Evolutionary conservation across 148 eudicot genomes (phyloP), one percentile per base, ranked within the genome.

Genomic region (Oxyria digyna): DNA sequence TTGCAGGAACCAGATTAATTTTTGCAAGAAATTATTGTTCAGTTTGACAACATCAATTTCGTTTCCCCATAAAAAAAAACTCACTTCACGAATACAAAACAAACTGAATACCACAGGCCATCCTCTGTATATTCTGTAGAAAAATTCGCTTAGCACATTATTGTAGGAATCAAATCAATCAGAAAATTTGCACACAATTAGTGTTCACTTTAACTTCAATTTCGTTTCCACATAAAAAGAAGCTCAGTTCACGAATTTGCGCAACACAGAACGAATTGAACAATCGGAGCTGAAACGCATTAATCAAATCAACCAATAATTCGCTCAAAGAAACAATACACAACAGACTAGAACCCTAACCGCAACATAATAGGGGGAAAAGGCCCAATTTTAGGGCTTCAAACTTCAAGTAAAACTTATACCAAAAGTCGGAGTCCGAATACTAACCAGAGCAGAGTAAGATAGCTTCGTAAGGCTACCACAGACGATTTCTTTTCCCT

Each of bases 361-460:
- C 31, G 13, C 31, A 54, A 54, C 10, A 24, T 4, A 14, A 48
- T n/a, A 54, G 24, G 17, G 18, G 8, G 20, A 15, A 49, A 50
- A 50, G 14, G 62, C 6, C 29, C 59, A 52, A 52, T 52, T 46
- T 52, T 52, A 52, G 59, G 59, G 59, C 59, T 52, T 52, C 27
- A 7, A 18, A 21, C 59, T 6, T 54, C 15, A 23, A 54, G 15
- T 23, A 54, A 54, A 23, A 54, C 21, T 14, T 4, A 10, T 23
- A 54, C 62, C 14, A 54, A 54, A 50, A 54, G 29, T 23, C 31
- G 21, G 62, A 24, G 31, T 24, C 13, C 31, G 31, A 54, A 21
- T 11, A 54, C 62, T 54, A 21, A 54, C 62, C 62, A 54, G 62
- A 54, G 62, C 29, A 54, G 24, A 21, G 31, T 1, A 1, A 54